These are phyloP conservation scores for Macadamia integrifolia DNA, from an alignment of 164 flowering plant species.

Conservation along the genomic window DNA sequence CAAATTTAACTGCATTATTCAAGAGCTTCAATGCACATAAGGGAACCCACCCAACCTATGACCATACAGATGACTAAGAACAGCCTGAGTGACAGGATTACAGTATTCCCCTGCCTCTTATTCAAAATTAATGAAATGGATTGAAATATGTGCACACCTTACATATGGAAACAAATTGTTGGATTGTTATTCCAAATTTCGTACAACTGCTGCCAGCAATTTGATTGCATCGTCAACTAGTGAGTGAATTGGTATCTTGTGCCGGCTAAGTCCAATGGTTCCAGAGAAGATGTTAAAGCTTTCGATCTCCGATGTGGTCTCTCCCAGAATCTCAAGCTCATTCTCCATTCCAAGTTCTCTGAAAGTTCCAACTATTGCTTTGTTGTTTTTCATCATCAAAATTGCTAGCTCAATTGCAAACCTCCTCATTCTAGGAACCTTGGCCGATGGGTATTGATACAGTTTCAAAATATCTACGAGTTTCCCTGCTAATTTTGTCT, in stretches of 20 bases:
- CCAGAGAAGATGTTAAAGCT: slow-evolving; percentile 94
- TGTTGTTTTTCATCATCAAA: slow-evolving; percentile 74
- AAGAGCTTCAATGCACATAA: too few species aligned
- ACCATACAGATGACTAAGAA: too few species aligned
- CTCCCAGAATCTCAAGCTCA: slow-evolving; percentile 60
- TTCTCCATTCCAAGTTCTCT: slow-evolving; percentile 48
- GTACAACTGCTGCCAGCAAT: slow-evolving; percentile 21
- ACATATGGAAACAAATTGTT: too few species aligned
- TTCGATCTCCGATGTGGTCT: slow-evolving; percentile 83
- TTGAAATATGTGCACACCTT: too few species aligned
- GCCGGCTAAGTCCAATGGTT: slow-evolving; percentile 66
- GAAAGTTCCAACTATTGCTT: slow-evolving; percentile 35
- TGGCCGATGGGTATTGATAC: slow-evolving; percentile 47
- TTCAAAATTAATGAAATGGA: too few species aligned
- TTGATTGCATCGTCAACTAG: slow-evolving; percentile 58
- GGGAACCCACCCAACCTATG: too few species aligned
- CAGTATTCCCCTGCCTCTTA: too few species aligned
- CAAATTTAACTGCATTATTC: too few species aligned
- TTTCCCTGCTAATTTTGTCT: slow-evolving; percentile 37
- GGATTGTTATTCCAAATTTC: too few species aligned
- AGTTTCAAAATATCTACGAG: slow-evolving; percentile 51
- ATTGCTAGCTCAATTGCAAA: slow-evolving; percentile 70
- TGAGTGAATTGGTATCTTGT: slow-evolving; percentile 53
- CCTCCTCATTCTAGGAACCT: slow-evolving; percentile 76
- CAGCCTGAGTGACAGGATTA: too few species aligned